Percentiles rank a stretch among this genome's conserved stretches.
Conservation (phyloP, 805 yeast species). For the Soucietia sequanensis region DNA sequence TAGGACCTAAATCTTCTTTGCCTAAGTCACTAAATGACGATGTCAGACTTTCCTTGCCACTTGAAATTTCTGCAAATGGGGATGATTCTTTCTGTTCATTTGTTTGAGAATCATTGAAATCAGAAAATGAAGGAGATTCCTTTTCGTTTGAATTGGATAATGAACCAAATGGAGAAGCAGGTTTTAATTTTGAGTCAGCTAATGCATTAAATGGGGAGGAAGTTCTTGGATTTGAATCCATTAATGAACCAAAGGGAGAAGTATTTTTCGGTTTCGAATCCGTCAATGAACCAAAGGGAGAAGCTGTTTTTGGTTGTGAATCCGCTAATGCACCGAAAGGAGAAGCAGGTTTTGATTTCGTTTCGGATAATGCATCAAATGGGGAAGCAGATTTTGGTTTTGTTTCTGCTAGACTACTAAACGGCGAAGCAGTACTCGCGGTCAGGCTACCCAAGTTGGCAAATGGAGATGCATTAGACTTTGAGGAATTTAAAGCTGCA, state of each 20-base stretch:
- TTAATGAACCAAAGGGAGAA: constrained; percentile 8
- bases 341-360: constrained; percentile 1
- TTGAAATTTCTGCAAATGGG: no score
- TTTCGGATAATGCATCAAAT: neutral
- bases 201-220: neutral
- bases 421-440: constrained; percentile 14
- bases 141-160: no score
- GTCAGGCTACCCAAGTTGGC: constrained; percentile 1
- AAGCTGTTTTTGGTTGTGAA: constrained; percentile 1
- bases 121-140: no score
- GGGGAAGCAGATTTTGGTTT: constrained; percentile 5
- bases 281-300: constrained; percentile 10
- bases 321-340: neutral
- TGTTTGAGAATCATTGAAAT: no score
- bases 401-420: constrained; percentile 10
- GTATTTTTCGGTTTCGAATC: neutral
- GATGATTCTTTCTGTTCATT: no score
- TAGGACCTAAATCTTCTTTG: no score
- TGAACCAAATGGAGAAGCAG: constrained; percentile 9
- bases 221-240: constrained; percentile 1
- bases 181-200: constrained; percentile 1
- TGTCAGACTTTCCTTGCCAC: no score
- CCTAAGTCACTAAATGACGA: no score
- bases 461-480: constrained; percentile 5
- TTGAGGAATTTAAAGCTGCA: neutral